A percentile compares a stretch with the other conserved stretches of the same genome.
phyloP scores from a whole-genome alignment of 306 rosid genomes.

The Macrotyloma uniflorum region DNA sequence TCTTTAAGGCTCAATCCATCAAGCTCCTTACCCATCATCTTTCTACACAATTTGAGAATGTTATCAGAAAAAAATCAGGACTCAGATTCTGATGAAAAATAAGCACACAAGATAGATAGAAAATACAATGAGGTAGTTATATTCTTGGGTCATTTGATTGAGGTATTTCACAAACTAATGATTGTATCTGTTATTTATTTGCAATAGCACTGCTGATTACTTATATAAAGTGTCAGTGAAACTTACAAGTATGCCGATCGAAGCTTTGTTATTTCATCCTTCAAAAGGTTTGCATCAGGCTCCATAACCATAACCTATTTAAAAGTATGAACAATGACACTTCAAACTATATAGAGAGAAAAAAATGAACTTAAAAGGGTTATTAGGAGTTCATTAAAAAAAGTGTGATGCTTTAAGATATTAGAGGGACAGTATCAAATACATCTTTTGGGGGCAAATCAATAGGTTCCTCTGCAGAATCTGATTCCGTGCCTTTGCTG shows the following conservation, averaged over 20 bases:
- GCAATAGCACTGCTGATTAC: neutral
- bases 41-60: conserved; percentile 45
- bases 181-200: neutral
- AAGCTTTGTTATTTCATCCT: conserved; percentile 53
- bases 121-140: neutral
- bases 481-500: conserved; percentile 37
- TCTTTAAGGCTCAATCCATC: conserved; percentile 66
- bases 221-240: neutral
- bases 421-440: neutral
- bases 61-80: conserved; percentile 10
- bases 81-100: neutral
- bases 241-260: conserved; percentile 61
- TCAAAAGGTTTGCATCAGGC: conserved; percentile 34
- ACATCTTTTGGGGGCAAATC: conserved; percentile 42
- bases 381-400: neutral
- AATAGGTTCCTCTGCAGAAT: conserved; percentile 37
- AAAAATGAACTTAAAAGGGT: neutral
- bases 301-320: conserved; percentile 37
- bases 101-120: neutral
- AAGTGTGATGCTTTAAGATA: neutral
- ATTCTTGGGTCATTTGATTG: neutral
- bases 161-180: neutral
- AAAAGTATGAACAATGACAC: neutral
- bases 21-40: conserved; percentile 67
- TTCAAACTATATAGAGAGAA: neutral